phyloP scores from a whole-genome alignment of 2,329 filamentous ascomycete species.

The Ceratocystis variospora region DNA sequence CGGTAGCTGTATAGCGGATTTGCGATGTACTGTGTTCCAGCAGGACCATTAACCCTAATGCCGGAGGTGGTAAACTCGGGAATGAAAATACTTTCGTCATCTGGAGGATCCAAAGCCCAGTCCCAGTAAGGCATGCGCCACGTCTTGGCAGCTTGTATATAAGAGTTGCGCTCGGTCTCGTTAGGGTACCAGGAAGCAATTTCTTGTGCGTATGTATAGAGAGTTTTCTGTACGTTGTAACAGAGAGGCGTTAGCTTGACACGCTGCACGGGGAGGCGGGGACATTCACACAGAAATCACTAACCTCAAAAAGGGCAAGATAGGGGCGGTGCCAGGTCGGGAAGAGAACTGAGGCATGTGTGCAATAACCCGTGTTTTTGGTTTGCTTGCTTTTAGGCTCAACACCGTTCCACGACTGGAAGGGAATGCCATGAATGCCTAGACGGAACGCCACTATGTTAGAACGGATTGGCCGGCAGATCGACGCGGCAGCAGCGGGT shows the following conservation, averaged over 20 bases:
- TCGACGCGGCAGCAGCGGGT: constrained; percentile 10
- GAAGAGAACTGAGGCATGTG: constrained; percentile 62
- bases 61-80: constrained; percentile 34
- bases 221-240: constrained; percentile 15
- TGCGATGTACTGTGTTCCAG: constrained; percentile 39
- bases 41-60: constrained; percentile 42
- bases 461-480: not conserved
- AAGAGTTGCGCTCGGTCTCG: constrained; percentile 33
- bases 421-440: constrained; percentile 73
- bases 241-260: not conserved
- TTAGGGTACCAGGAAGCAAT: constrained; percentile 39
- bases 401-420: constrained; percentile 40
- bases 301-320: constrained; percentile 46
- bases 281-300: constrained; percentile 5
- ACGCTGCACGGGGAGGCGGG: not conserved
- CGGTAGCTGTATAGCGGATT: constrained; percentile 50
- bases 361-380: constrained; percentile 54
- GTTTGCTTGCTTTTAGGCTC: constrained; percentile 28
- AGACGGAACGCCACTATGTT: not conserved
- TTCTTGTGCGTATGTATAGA: constrained; percentile 19
- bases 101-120: constrained; percentile 38
- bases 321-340: constrained; percentile 76
- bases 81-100: constrained; percentile 36
- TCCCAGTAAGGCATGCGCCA: constrained; percentile 49
- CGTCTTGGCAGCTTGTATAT: constrained; percentile 36